Percentiles rank a stretch among this genome's conserved stretches.
phyloP scores from a whole-genome alignment of 768 basidiomycete genomes.

The Heimioporus sp. region DNA sequence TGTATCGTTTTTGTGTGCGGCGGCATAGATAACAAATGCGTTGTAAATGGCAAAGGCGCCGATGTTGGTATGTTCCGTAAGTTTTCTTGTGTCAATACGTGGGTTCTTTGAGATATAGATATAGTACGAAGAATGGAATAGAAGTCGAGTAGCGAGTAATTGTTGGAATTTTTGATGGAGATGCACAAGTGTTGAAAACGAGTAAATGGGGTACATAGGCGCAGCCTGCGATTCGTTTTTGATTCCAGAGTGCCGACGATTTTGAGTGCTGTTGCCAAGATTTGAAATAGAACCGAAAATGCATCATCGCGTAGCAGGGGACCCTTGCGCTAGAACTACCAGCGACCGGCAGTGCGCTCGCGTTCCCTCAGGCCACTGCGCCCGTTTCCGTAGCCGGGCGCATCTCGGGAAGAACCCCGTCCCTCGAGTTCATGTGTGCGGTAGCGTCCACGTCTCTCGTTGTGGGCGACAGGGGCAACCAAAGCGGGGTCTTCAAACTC shows the following conservation, averaged over 20 bases:
- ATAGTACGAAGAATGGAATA: slow-evolving; percentile 32
- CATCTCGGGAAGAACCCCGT: slow-evolving; percentile 38
- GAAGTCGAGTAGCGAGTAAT: slow-evolving; percentile 25
- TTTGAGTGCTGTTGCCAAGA: slow-evolving; percentile 11
- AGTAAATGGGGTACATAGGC: slow-evolving; percentile 20
- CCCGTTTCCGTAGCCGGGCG: slow-evolving; percentile 62
- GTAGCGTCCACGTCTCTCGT: slow-evolving; percentile 50
- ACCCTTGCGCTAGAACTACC: slow-evolving; percentile 13
- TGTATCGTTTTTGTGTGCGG: slow-evolving; percentile 23
- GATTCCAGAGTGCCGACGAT: slow-evolving; percentile 8
- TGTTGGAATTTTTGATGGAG: slow-evolving; percentile 26
- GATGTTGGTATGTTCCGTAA: slow-evolving; percentile 35
- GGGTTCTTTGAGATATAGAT: slow-evolving; percentile 38
- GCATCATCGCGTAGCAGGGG: slow-evolving; percentile 1
- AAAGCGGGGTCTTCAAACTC: slow-evolving; percentile 33
- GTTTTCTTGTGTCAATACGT: slow-evolving; percentile 28
- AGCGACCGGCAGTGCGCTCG: slow-evolving; percentile 31
- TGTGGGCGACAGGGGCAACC: slow-evolving; percentile 16
- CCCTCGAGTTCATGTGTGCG: slow-evolving; percentile 54
- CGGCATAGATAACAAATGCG: slow-evolving; percentile 35
- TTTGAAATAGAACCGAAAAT: not conserved
- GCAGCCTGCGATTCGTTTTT: slow-evolving; percentile 21
- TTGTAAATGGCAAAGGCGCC: slow-evolving; percentile 25
- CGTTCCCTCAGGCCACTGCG: slow-evolving; percentile 59
- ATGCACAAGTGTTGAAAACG: slow-evolving; percentile 17